Conservation (phyloP, 2,329 filamentous ascomycete species). For the Paecilomyces fulvus region DNA sequence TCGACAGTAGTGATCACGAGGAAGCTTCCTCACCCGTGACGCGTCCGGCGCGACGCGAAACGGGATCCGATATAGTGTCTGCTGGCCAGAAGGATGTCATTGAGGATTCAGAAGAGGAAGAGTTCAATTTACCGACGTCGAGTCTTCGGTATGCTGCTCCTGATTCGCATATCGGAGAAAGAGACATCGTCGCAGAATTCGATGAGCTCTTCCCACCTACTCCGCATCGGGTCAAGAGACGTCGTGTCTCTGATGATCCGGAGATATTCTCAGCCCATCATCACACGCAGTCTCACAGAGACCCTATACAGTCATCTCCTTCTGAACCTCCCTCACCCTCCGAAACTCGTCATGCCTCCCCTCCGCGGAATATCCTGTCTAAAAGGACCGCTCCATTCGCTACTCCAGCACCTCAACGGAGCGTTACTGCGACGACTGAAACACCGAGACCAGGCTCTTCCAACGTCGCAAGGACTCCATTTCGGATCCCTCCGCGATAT, state of each 20-base stretch:
- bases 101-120: conserved; percentile 5
- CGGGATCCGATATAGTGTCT: neutral
- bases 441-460: conserved; percentile 8
- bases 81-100: conserved; percentile 5
- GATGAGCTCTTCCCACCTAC: conserved; percentile 22
- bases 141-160: neutral
- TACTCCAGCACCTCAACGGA: conserved; percentile 6
- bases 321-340: conserved; percentile 6
- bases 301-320: conserved; percentile 14
- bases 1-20: conserved; percentile 1
- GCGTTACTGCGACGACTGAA: conserved; percentile 3
- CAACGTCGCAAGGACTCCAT: conserved; percentile 13
- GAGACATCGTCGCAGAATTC: conserved; percentile 14
- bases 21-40: neutral
- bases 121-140: neutral
- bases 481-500: conserved; percentile 21
- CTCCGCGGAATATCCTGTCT: conserved; percentile 3
- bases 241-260: conserved; percentile 16
- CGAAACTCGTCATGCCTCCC: conserved; percentile 1
- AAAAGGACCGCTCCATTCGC: conserved; percentile 1
- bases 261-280: neutral
- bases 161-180: neutral
- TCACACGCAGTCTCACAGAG: conserved; percentile 4
- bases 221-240: conserved; percentile 22
- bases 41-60: neutral